Evolutionary conservation across 163 green algal species (phyloP), one percentile per base, ranked within the genome.

Genomic region (Coccomyxa subellipsoidea): DNA sequence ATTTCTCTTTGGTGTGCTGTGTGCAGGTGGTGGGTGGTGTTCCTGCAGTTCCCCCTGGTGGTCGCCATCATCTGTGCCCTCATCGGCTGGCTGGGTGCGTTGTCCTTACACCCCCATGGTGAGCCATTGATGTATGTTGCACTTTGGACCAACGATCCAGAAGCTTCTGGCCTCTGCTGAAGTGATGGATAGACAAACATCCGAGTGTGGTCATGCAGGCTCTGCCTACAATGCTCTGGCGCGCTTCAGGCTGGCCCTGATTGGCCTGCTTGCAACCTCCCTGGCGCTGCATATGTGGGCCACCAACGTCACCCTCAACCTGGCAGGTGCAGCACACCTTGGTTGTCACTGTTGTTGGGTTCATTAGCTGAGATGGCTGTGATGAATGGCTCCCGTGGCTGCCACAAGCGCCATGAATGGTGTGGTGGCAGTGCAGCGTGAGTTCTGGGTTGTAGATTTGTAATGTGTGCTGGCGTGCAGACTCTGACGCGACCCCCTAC

Each of bases 1-100:
- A 18, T 66, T n/a, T n/a, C n/a, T 66, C 47, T 66, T 18, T 66
- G 47, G 47, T 18, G 21, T 34, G 2, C 10, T 7, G 1, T 7
- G 0, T 73, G 66, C 66, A 73, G 66, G 71, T 40, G 32, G 31
- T 78, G 71, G 71, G 32, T 34, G 34, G 32, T 40, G 27, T 38
- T 31, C n/a, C 25, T 78, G 34, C n/a, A 78, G 71, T 78, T 78
- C 71, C 71, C 71, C 32, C 71, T 78, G n/a, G 31, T 78, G 34
- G 34, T 78, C 2, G 71, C 34, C 71, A 40, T 78, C 35, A 40
- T 78, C 23, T n/a, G 9, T 40, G 34, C 71, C 21, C 35, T 39
- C 15, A 25, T 40, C 5, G 71, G 71, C 71, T 78, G 71, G 71
- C 40, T 78, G 35, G 71, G 71, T 78, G 71, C 34, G 32, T 23